Base-by-base conservation (phyloP, 1,284 basidiomycete species). In the Irpex sp. region DNA sequence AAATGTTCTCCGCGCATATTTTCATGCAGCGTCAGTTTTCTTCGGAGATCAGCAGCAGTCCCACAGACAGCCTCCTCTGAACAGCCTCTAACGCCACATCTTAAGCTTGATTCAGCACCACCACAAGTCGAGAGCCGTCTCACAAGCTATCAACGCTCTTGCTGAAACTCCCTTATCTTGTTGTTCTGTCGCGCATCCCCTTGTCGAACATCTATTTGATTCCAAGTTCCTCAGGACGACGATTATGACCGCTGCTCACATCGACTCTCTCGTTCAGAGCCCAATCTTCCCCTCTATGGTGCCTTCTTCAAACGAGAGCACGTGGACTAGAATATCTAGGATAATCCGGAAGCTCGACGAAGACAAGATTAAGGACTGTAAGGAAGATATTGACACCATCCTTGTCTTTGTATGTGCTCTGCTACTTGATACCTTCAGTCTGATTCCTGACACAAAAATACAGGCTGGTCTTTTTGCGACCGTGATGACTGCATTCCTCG, bases 401-500 rank as follows among this genome's bases (percentile, higher is more conserved):
- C 17, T 53, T 9, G 26, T 31, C 11, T 53, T 53, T 17, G 50
- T 53, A 17, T 11, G 50, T 53, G 50, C 17, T 53, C 39, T 43
- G 11, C 39, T 15, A 43, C 15, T 57, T 35, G 55, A 57, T 57
- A 26, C 55, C 9, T 36, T 57, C 55, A n/a, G 19, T 35, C 26
- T 57, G 31, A 57, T 26, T 31, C 21, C 9, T 36, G 6, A 26
- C 55, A 33, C 15, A 9, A 35, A 57, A 11, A n/a, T 33, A n/a
- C 33, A 57, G 55, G 55, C 55, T 15, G 55, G 55, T 36, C 55
- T 57, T 33, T 57, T 57, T 35, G 26, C 55, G 26, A 36, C 55
- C 26, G 55, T 57, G 26, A 17, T 57, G 36, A 57, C 55, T 9
- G 55, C 55, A 17, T 57, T 57, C 36, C n/a, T 57, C 19, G 36